These are phyloP conservation scores for Phytophthora lateralis DNA, from an alignment of 352 stramenopile genomes.

Conservation along the genomic window DNA sequence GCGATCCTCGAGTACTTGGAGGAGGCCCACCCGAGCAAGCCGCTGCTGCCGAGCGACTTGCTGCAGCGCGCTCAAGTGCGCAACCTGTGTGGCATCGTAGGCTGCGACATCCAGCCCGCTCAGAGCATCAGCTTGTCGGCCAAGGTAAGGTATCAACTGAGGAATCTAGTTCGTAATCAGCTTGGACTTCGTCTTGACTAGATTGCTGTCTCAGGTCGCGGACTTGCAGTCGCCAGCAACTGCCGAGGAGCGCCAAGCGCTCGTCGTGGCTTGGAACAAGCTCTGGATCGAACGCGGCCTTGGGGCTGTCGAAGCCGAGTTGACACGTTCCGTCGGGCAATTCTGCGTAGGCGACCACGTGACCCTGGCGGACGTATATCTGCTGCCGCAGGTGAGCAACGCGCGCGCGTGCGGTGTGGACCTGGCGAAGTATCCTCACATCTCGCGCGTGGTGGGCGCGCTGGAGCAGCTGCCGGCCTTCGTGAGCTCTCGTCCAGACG, in stretches of 20 bases:
- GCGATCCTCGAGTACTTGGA: conserved; percentile 95
- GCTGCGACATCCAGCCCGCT: conserved; percentile 90
- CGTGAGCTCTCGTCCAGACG: conserved; percentile 62
- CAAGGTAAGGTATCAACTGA: conserved; percentile 20
- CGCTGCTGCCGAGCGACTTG: conserved; percentile 74
- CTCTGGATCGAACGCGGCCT: conserved; percentile 86
- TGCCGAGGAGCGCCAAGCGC: conserved; percentile 39
- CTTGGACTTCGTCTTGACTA: background rate
- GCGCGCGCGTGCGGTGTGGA: conserved; percentile 83
- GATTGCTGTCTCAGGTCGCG: conserved; percentile 28
- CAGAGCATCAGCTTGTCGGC: conserved; percentile 86
- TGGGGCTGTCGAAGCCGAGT: conserved; percentile 66
- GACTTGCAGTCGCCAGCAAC: conserved; percentile 44
- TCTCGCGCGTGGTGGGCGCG: conserved; percentile 71
- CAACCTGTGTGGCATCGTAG: conserved; percentile 89
- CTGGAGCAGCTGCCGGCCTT: conserved; percentile 85
- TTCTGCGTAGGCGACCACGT: conserved; percentile 80
- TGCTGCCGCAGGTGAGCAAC: conserved; percentile 93
- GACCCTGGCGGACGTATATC: conserved; percentile 89
- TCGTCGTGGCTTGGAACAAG: conserved; percentile 51
- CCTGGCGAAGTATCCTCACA: conserved; percentile 79
- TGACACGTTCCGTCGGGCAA: conserved; percentile 45
- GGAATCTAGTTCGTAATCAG: conserved; percentile 23
- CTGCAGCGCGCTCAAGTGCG: conserved; percentile 74
- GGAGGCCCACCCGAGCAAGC: conserved; percentile 69